phyloP scores from a whole-genome alignment of 495 filamentous ascomycete genomes.

The Lichina pygmaea region DNA sequence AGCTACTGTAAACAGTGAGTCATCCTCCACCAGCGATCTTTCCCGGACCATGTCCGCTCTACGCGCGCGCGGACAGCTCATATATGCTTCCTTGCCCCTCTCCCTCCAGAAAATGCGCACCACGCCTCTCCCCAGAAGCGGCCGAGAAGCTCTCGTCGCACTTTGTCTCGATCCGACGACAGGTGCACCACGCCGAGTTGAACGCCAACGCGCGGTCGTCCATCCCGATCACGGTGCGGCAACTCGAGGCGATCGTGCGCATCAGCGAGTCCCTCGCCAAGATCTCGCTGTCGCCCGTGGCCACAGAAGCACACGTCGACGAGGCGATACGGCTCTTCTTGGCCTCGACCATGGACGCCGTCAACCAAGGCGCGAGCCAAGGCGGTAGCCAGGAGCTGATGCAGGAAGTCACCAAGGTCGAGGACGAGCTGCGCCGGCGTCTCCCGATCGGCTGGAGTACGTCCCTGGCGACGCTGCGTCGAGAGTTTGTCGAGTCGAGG shows the following conservation, averaged over 20 bases:
- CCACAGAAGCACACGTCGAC: slow-evolving; percentile 78
- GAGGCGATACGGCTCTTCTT: slow-evolving; percentile 96
- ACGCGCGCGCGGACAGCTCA: neutral
- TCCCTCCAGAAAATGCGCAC: slow-evolving; percentile 49
- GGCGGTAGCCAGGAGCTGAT: slow-evolving; percentile 68
- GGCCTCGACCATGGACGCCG: slow-evolving; percentile 92
- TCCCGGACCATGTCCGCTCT: neutral
- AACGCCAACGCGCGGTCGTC: slow-evolving; percentile 66
- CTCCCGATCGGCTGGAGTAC: slow-evolving; percentile 92
- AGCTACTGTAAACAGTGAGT: slow-evolving; percentile 87
- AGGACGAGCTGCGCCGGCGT: slow-evolving; percentile 68
- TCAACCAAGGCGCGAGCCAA: slow-evolving; percentile 60
- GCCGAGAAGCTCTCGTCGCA: slow-evolving; percentile 92
- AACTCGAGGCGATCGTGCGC: slow-evolving; percentile 88
- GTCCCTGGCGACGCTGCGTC: slow-evolving; percentile 55
- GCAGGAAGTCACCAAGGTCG: slow-evolving; percentile 67
- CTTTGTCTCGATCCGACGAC: slow-evolving; percentile 86
- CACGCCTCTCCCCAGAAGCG: slow-evolving; percentile 72
- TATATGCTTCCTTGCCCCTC: neutral
- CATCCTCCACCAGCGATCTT: neutral
- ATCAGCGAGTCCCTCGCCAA: slow-evolving; percentile 95
- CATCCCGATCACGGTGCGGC: slow-evolving; percentile 93
- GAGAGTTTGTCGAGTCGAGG: slow-evolving; percentile 73
- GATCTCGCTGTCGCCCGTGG: slow-evolving; percentile 56
- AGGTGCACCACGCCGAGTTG: slow-evolving; percentile 74